Conservation (phyloP, 1,284 basidiomycete genomes). For the Pyrrhoderma lamaoense region DNA sequence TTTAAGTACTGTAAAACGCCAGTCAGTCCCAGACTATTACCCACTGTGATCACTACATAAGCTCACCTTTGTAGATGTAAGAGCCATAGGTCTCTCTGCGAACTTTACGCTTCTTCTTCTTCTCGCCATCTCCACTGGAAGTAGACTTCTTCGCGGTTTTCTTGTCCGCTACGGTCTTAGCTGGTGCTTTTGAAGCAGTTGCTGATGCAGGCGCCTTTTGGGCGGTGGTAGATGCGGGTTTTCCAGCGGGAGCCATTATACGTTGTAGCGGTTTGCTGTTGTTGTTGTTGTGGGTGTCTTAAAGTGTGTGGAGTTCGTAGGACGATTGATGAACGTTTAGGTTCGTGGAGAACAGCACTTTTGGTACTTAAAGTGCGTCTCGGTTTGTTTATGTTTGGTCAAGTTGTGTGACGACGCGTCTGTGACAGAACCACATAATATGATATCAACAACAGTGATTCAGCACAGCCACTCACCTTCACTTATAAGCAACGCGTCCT, state of each 20-base stretch:
- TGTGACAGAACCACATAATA: slow-evolving; percentile 9
- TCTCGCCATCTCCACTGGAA: slow-evolving; percentile 55
- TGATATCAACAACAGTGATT: slow-evolving; percentile 3
- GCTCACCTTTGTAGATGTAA: slow-evolving; percentile 87
- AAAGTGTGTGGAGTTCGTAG: neutral
- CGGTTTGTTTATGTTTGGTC: slow-evolving; percentile 19
- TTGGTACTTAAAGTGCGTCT: neutral
- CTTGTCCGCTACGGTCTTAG: slow-evolving; percentile 56
- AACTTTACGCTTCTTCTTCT: slow-evolving; percentile 87
- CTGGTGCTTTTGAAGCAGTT: slow-evolving; percentile 69
- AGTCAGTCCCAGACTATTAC: neutral
- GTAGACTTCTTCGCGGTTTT: slow-evolving; percentile 65
- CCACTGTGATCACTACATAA: neutral
- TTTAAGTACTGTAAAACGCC: slow-evolving; percentile 55
- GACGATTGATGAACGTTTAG: neutral
- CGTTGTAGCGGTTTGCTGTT: slow-evolving; percentile 18
- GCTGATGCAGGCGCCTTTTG: slow-evolving; percentile 73
- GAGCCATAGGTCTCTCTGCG: slow-evolving; percentile 91
- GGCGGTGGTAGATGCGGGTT: slow-evolving; percentile 69
- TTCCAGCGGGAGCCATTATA: slow-evolving; percentile 53
- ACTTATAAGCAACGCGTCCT: slow-evolving; percentile 16
- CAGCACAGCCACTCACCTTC: slow-evolving; percentile 16
- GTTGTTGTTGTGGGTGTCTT: slow-evolving; percentile 22
- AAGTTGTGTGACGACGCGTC: slow-evolving; percentile 18
- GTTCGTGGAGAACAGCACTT: neutral